A percentile compares a stretch with the other conserved stretches of the same genome.
phyloP scores from a whole-genome alignment of 805 yeast genomes.

The Sungouiella thailandica region DNA sequence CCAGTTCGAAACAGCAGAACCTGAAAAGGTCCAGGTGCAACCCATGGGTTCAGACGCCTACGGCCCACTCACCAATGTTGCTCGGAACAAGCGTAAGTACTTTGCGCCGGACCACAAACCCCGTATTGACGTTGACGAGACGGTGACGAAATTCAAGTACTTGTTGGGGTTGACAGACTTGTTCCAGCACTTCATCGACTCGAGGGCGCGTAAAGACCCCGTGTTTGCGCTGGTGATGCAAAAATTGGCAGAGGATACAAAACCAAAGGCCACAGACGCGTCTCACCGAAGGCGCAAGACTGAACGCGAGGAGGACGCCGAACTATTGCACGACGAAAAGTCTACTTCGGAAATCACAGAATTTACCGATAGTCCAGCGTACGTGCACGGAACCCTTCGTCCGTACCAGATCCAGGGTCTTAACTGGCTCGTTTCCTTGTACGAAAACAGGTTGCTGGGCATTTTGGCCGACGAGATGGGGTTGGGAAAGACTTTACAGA shows the following conservation, averaged over 20 bases:
- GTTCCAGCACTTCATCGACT: constrained; percentile 63
- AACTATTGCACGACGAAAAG: constrained; percentile 56
- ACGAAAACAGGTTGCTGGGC: constrained; percentile 66
- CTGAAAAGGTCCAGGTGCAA: no score
- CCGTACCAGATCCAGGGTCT: constrained; percentile 78
- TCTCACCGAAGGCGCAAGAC: constrained; percentile 58
- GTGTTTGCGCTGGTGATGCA: constrained; percentile 50
- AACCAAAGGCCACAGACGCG: constrained; percentile 7
- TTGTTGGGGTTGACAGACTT: constrained; percentile 60
- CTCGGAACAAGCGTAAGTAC: no score
- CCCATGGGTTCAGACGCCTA: no score
- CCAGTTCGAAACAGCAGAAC: no score
- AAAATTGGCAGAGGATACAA: constrained; percentile 21
- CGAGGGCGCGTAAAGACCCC: constrained; percentile 59
- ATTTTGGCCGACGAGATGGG: constrained; percentile 88
- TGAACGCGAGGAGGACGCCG: constrained; percentile 76
- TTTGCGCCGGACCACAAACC: constrained; percentile 31
- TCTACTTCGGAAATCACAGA: constrained; percentile 32
- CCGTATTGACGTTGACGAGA: constrained; percentile 50
- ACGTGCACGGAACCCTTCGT: constrained; percentile 55
- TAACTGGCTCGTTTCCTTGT: constrained; percentile 69
- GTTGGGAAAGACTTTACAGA: constrained; percentile 75
- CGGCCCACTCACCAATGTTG: no score
- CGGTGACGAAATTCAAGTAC: constrained; percentile 64
- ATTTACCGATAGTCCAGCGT: constrained; percentile 48